Evolutionary conservation across 73 alveolate species (phyloP).

Genomic region (Stentor coeruleus): DNA sequence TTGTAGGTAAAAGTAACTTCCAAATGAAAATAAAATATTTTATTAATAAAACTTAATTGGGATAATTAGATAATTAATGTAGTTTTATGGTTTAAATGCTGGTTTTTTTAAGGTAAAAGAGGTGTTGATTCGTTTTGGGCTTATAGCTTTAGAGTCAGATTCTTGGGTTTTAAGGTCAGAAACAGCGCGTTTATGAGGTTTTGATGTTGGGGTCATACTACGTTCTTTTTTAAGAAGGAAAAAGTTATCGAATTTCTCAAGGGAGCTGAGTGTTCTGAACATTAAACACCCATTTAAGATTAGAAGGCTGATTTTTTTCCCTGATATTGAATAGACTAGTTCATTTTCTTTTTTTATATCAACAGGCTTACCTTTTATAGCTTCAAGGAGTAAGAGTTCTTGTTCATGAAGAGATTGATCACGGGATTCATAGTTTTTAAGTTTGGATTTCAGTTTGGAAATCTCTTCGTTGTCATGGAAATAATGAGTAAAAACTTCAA

Average conservation of each 20-base stretch:
- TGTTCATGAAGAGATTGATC: background rate
- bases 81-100: too few relatives aligned
- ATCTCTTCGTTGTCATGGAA: background rate
- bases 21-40: too few relatives aligned
- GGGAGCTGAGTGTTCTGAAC: background rate
- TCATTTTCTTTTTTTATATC: background rate
- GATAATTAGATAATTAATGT: too few relatives aligned
- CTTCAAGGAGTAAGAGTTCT: background rate
- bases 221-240: background rate
- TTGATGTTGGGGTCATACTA: background rate
- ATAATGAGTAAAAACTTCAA: background rate
- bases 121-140: background rate
- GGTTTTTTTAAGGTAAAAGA: background rate
- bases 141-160: background rate
- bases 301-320: background rate
- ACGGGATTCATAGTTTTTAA: background rate
- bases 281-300: background rate
- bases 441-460: background rate
- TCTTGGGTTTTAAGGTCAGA: background rate
- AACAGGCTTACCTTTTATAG: background rate
- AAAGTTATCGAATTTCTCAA: background rate
- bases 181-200: background rate
- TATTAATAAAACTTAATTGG: too few relatives aligned
- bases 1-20: too few relatives aligned
- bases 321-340: background rate